Evolutionary conservation across 2,329 filamentous ascomycete genomes (phyloP).

Genomic region (Cadophora sp.): DNA sequence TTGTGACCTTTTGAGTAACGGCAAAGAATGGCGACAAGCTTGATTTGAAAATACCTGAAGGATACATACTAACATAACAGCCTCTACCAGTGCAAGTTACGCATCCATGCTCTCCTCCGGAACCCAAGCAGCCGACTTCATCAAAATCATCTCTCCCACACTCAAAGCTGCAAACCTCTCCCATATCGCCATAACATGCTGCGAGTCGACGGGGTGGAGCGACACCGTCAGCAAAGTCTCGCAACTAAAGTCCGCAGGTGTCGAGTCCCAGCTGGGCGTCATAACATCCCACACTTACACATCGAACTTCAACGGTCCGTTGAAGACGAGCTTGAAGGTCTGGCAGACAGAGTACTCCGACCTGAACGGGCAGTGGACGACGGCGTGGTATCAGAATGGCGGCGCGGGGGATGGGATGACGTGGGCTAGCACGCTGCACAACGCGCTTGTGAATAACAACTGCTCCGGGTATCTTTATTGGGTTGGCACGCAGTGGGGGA

Average conservation of each 20-base stretch:
- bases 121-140: conserved; percentile 57
- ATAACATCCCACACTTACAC: conserved; percentile 52
- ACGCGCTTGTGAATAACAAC: too few species aligned
- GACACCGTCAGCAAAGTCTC: conserved; percentile 47
- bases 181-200: conserved; percentile 51
- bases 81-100: conserved; percentile 47
- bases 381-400: conserved; percentile 56
- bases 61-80: too few species aligned
- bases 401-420: conserved; percentile 59
- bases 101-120: conserved; percentile 56
- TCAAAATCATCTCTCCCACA: conserved; percentile 51
- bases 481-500: too few species aligned
- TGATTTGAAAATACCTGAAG: not conserved
- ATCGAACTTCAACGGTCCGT: conserved; percentile 48
- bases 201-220: conserved; percentile 52
- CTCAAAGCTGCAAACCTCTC: conserved; percentile 48
- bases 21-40: too few species aligned
- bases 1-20: not conserved
- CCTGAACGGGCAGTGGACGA: conserved; percentile 52
- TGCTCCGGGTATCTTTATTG: too few species aligned
- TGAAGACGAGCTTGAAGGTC: conserved; percentile 51
- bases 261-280: conserved; percentile 48
- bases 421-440: too few species aligned
- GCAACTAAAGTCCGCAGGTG: conserved; percentile 48
- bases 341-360: conserved; percentile 61